Base-by-base conservation (phyloP, 2,329 filamentous ascomycete species). In the Hortaea werneckii region DNA sequence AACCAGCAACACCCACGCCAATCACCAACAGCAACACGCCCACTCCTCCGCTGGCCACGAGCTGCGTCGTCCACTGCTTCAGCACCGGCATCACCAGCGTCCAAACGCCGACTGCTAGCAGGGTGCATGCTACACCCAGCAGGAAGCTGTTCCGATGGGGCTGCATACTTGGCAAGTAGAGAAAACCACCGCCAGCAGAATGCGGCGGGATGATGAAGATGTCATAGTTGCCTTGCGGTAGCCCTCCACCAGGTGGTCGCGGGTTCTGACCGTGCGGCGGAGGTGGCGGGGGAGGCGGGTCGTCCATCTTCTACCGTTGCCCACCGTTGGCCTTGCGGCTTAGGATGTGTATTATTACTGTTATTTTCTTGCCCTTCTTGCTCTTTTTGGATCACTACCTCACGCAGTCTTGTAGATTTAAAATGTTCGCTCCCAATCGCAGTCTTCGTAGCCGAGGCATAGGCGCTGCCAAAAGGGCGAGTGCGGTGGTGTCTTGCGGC, bases 171-270 rank as follows among this genome's bases (percentile, higher is more conserved):
- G 90, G 90, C n/a, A 96, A 78, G 65, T 96, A 95, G 28, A 96
- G 73, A 66, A 95, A 95, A 30, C 90, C 90, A 0, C 82, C 80
- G 44, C 90, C 90, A 5, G 89, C 77, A 8, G 88, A 90, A 65
- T 95, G 88, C 40, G 89, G 87, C 6, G 90, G 90, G 59, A 96
- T 89, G 64, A 95, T 84, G 70, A 95, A 95, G 62, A 96, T 94
- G 71, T 96, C 90, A 67, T 95, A 96, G 63, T 92, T 94, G 45
- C 90, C 89, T 1, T 85, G 76, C 2, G 90, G 90, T 41, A 95
- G 72, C 46, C 85, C 83, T 27, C 73, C 40, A n/a, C 65, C 62
- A 34, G 78, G 74, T 43, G 79, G 75, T 64, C 82, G 82, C 42
- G 87, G 85, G 55, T 80, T 83, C 61, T 80, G 76, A 67, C 88